A percentile compares a stretch with the other conserved stretches of the same genome.
phyloP scores from a whole-genome alignment of 208 protist species.

The Blechomonas ayalai region DNA sequence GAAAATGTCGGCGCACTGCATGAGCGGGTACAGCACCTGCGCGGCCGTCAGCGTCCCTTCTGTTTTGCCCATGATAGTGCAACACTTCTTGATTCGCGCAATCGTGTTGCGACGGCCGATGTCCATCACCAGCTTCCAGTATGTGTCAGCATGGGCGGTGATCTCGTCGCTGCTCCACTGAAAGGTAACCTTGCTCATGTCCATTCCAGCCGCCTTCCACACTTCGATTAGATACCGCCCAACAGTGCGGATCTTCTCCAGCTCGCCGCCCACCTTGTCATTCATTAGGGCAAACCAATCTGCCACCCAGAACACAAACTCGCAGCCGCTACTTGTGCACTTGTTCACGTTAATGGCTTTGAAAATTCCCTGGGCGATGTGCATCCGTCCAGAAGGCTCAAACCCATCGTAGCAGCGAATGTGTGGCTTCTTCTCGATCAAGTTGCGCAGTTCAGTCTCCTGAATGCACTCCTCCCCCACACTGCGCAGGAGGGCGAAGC shows the following conservation, averaged over 20 bases:
- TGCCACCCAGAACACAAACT: slow-evolving; percentile 99
- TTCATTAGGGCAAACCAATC: slow-evolving; percentile 99
- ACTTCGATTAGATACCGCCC: slow-evolving; percentile 98
- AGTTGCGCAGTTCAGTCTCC: slow-evolving; percentile 85
- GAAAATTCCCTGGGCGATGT: slow-evolving; percentile 99
- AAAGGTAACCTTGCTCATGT: slow-evolving; percentile 96
- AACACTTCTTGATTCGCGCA: slow-evolving; percentile 97
- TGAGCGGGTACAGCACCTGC: slow-evolving; percentile 99
- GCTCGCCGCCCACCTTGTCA: slow-evolving; percentile 98
- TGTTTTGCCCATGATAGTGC: slow-evolving; percentile 98
- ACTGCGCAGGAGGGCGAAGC: slow-evolving; percentile 76
- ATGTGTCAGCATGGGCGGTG: slow-evolving; percentile 87
- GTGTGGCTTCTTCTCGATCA: slow-evolving; percentile 90
- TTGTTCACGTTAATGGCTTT: slow-evolving; percentile 99
- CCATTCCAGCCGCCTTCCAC: slow-evolving; percentile 98
- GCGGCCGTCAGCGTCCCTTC: slow-evolving; percentile 95
- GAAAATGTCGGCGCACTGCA: slow-evolving; percentile 99
- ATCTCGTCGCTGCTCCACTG: slow-evolving; percentile 97
- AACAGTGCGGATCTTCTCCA: slow-evolving; percentile 96
- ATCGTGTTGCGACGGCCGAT: slow-evolving; percentile 94
- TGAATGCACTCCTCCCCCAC: slow-evolving; percentile 97
- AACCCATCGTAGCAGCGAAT: slow-evolving; percentile 98
- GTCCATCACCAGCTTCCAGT: slow-evolving; percentile 98
- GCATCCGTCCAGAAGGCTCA: slow-evolving; percentile 99
- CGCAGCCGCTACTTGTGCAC: slow-evolving; percentile 92